Evolutionary conservation across 129 eudicot genomes (phyloP), one percentile per base, ranked within the genome.

Genomic region (Tagetes erecta): DNA sequence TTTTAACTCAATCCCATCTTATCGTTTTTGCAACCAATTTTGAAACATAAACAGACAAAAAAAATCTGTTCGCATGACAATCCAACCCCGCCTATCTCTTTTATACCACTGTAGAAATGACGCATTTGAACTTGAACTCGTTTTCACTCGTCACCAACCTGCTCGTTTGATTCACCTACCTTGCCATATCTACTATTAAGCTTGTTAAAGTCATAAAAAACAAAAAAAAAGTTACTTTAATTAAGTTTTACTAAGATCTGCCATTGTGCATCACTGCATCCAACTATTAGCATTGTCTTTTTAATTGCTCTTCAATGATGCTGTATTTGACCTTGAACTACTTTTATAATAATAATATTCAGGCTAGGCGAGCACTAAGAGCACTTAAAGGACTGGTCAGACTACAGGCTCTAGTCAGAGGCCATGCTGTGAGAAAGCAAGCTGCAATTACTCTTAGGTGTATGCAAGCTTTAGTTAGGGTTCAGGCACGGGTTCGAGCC

Each of bases 401-500:
- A 74, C 96, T 93, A 64, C 98, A 93, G 73, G 98, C 98, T 51
- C 96, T 93, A 70, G 95, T 90, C 38, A 79, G 98, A 47, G 98
- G 98, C 10, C 98, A 90, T 86, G 97, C 92, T 36, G 96, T 93
- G 77, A 87, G 98, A 83, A 93, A 93, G 81, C 98, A 93, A 80
- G 98, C 98, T 63, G 96, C 98, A 7, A 86, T 90, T 58, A 92
- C 98, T 57, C 95, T 92, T 72, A 88, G 97, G 5, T 90, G 98
- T 71, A 93, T 93, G 98, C 98, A 93, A 86, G 98, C 98, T 10
- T 78, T 93, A 51, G 98, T 93, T 30, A 77, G 98, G 81, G 96
- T 93, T 73, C 98, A 93, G 87, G 98, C 98, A 59, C 95, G 98
- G 40, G 98, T 93, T 35, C 89, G 98, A 79, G 98, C 98, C 38